A percentile compares a stretch with the other conserved stretches of the same genome.
Conservation (phyloP, 1,284 basidiomycete species). For the Cryptococcus sp. region DNA sequence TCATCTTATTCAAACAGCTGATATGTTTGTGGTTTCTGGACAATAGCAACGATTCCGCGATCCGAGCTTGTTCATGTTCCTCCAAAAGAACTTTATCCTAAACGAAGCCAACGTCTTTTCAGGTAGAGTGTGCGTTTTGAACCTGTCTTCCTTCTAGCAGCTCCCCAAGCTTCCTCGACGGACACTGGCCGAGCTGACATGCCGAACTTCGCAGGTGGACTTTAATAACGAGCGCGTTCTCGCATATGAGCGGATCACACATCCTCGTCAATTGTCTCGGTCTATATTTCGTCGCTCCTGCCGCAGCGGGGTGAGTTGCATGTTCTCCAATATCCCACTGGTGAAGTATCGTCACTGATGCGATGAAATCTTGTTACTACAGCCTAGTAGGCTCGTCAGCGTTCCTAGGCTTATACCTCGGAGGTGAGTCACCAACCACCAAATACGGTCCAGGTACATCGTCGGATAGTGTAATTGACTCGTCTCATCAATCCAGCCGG, state of each 20-base stretch:
- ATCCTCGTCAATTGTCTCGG: slow-evolving; percentile 68
- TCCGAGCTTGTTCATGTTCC: slow-evolving; percentile 59
- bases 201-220: slow-evolving; percentile 66
- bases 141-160: slow-evolving; percentile 1
- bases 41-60: slow-evolving; percentile 55
- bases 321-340: too few species aligned
- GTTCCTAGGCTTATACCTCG: slow-evolving; percentile 76
- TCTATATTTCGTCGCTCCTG: slow-evolving; percentile 60
- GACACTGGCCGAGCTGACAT: background rate
- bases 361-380: background rate
- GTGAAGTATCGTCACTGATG: background rate
- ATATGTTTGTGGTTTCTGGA: background rate
- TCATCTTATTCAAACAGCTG: background rate
- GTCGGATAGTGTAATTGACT: background rate
- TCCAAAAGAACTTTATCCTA: slow-evolving; percentile 69
- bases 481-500: slow-evolving; percentile 48
- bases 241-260: slow-evolving; percentile 64
- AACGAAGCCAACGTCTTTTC: slow-evolving; percentile 63
- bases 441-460: background rate
- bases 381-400: slow-evolving; percentile 66
- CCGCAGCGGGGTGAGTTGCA: slow-evolving; percentile 59
- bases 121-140: slow-evolving; percentile 66
- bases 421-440: slow-evolving; percentile 53
- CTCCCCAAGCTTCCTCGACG: background rate
- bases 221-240: slow-evolving; percentile 71